Percentiles rank a stretch among this genome's conserved stretches.
Conservation (phyloP, 2,329 filamentous ascomycete genomes). For the Grosmannia huntii region DNA sequence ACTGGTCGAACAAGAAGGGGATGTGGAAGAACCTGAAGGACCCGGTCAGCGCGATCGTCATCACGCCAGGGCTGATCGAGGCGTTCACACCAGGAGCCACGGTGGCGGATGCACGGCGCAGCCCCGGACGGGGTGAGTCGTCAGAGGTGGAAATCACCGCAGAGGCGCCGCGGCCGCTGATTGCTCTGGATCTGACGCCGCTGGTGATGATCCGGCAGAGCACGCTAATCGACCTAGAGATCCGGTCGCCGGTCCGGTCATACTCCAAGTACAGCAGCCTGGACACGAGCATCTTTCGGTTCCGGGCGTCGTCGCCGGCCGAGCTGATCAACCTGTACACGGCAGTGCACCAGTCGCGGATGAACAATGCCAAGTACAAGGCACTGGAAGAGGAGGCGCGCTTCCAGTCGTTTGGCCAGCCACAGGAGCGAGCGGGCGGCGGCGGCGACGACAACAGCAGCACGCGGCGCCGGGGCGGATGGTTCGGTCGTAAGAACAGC, state of each 20-base stretch:
- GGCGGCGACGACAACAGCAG: constrained; percentile 32
- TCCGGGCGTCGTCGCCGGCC: constrained; percentile 62
- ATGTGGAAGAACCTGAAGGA: constrained; percentile 45
- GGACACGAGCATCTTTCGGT: constrained; percentile 68
- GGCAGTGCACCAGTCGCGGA: constrained; percentile 75
- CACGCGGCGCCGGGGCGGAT: constrained; percentile 29
- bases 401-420: constrained; percentile 59
- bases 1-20: constrained; percentile 48
- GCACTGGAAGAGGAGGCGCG: constrained; percentile 52
- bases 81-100: constrained; percentile 14
- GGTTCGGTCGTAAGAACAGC: constrained; percentile 52
- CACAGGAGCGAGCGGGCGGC: constrained; percentile 27
- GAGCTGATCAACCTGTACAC: constrained; percentile 77
- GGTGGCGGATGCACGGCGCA: neutral
- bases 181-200: constrained; percentile 78
- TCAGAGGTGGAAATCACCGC: constrained; percentile 18
- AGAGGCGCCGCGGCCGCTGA: constrained; percentile 30
- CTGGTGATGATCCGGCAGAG: constrained; percentile 81
- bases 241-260: constrained; percentile 70
- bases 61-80: constrained; percentile 47
- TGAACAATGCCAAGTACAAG: constrained; percentile 85
- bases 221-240: constrained; percentile 85
- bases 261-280: constrained; percentile 56
- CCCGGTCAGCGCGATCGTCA: constrained; percentile 39
- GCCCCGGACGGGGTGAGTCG: constrained; percentile 11